Evolutionary conservation across 2,329 filamentous ascomycete genomes (phyloP).

Genomic region (Neopestalotiopsis sp.): DNA sequence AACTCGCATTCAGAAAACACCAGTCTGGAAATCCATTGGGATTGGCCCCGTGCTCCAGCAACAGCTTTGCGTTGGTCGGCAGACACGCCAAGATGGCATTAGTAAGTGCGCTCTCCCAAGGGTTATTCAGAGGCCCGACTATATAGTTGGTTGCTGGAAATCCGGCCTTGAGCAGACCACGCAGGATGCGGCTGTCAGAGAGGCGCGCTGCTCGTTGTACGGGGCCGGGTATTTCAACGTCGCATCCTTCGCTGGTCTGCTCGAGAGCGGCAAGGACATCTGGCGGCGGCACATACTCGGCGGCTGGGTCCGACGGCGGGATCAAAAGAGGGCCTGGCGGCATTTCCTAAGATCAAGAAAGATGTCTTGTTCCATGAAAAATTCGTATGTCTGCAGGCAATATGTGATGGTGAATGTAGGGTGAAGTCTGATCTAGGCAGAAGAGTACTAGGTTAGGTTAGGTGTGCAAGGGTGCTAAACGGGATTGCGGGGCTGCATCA

Average conservation of each 20-base stretch:
- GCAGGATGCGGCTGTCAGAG: not conserved
- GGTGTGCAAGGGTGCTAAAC: no score
- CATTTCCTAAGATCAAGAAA: no score
- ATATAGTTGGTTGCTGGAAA: constrained; percentile 4
- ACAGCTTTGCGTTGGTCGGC: not conserved
- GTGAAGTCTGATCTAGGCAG: no score
- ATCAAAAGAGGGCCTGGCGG: not conserved
- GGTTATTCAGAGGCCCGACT: not conserved
- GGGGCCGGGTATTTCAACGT: not conserved
- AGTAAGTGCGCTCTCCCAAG: not conserved
- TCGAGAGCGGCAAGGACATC: not conserved
- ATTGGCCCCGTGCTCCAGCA: not conserved
- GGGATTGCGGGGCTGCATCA: no score
- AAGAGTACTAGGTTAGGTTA: no score
- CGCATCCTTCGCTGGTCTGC: not conserved
- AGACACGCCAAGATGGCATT: not conserved
- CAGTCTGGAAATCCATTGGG: not conserved
- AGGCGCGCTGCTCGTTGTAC: not conserved
- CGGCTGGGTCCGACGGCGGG: not conserved
- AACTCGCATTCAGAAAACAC: not conserved
- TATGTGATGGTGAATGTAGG: no score
- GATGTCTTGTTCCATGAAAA: no score
- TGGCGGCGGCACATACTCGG: not conserved
- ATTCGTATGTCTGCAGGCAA: no score
- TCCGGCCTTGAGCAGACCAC: not conserved